Evolutionary conservation across 1,284 basidiomycete species (phyloP).

Genomic region (Thecaphora thlaspeos): DNA sequence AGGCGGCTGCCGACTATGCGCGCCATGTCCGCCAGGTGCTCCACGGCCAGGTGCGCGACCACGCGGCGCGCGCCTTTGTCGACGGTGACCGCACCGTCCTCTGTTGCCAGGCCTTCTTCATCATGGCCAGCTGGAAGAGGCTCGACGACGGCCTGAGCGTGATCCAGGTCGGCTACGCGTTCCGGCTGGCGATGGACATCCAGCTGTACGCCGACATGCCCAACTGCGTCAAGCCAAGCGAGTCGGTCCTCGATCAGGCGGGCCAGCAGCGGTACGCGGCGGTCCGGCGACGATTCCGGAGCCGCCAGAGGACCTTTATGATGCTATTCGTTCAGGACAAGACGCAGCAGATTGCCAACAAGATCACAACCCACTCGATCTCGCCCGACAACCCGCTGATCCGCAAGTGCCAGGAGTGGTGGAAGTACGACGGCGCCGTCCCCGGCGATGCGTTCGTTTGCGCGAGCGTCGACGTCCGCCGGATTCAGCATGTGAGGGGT

Average conservation of each 20-base stretch:
- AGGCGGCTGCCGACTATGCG: slow-evolving; percentile 25
- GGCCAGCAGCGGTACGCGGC: slow-evolving; percentile 26
- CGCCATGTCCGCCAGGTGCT: slow-evolving; percentile 21
- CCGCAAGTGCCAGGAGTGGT: slow-evolving; percentile 35
- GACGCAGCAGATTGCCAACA: slow-evolving; percentile 38
- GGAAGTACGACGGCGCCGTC: slow-evolving; percentile 18
- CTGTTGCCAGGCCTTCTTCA: slow-evolving; percentile 34
- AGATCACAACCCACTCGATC: slow-evolving; percentile 28
- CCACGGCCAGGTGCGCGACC: slow-evolving; percentile 23
- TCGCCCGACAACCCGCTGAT: slow-evolving; percentile 27
- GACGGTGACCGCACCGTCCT: slow-evolving; percentile 34
- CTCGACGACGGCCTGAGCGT: slow-evolving; percentile 34
- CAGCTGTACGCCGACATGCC: slow-evolving; percentile 36
- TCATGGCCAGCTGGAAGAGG: slow-evolving; percentile 36
- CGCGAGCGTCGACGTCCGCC: slow-evolving; percentile 26
- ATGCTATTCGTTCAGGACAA: slow-evolving; percentile 42
- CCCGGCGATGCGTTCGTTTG: slow-evolving; percentile 29
- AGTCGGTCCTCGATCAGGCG: slow-evolving; percentile 23
- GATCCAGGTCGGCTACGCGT: slow-evolving; percentile 35
- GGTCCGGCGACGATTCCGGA: slow-evolving; percentile 30
- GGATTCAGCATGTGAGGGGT: slow-evolving; percentile 22
- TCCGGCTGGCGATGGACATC: slow-evolving; percentile 40
- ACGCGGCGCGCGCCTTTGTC: slow-evolving; percentile 33
- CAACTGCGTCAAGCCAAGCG: slow-evolving; percentile 31
- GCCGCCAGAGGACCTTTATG: slow-evolving; percentile 36